A percentile compares a stretch with the other conserved stretches of the same genome.
Evolutionary conservation across 1,139 yeast genomes (phyloP).

Genomic region (Pichia sp.): DNA sequence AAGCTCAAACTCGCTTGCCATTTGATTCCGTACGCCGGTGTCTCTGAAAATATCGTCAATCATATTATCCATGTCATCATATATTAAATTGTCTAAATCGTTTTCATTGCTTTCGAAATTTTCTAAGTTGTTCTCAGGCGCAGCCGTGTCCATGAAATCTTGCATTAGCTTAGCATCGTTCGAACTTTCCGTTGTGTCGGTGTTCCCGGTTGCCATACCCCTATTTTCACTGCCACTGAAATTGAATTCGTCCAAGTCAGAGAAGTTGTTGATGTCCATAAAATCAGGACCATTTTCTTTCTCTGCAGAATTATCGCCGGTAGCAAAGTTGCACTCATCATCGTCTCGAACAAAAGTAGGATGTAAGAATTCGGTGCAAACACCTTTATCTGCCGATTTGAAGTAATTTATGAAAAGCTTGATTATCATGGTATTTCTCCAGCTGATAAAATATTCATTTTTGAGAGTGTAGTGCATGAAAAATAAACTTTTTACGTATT

Average conservation of each 20-base stretch:
- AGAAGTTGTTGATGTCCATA: neutral
- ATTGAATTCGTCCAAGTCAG: neutral
- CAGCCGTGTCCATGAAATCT: conserved; percentile 11
- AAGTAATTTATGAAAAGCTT: conserved; percentile 31
- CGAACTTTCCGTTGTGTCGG: neutral
- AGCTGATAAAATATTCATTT: conserved; percentile 25
- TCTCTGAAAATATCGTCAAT: conserved; percentile 18
- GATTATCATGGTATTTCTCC: conserved; percentile 29
- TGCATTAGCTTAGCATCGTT: conserved; percentile 6
- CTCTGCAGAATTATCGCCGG: neutral
- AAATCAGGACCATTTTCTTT: neutral
- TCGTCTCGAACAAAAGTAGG: conserved; percentile 5
- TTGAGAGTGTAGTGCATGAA: conserved; percentile 21
- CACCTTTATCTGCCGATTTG: conserved; percentile 18
- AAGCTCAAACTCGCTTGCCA: conserved; percentile 8
- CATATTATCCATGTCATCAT: conserved; percentile 16
- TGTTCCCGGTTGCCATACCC: neutral
- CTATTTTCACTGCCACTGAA: neutral
- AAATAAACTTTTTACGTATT: conserved; percentile 28
- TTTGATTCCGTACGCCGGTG: conserved; percentile 2
- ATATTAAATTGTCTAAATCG: conserved; percentile 15
- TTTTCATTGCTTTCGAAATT: conserved; percentile 7
- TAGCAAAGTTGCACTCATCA: neutral
- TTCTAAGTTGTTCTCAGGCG: neutral
- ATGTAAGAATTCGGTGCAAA: conserved; percentile 14